Evolutionary conservation across 2,329 filamentous ascomycete genomes (phyloP).

Genomic region (Xylaria sp.): DNA sequence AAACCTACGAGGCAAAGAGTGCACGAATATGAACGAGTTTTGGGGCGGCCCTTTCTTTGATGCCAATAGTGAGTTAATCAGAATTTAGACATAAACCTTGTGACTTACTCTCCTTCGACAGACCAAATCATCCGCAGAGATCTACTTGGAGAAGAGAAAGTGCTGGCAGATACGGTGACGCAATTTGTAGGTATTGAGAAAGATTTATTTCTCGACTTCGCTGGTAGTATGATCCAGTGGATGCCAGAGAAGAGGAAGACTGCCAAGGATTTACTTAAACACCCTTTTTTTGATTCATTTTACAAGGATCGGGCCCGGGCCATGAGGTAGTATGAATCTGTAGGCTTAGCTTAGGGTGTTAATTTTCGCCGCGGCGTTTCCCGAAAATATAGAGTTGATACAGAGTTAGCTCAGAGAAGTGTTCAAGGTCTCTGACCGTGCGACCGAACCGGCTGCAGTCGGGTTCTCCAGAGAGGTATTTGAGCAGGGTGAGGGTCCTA

Average conservation of each 20-base stretch:
- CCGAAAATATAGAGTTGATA: too few species aligned
- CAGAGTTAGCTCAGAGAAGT: too few species aligned
- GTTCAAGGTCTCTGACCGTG: too few species aligned
- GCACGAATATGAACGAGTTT: constrained; percentile 14
- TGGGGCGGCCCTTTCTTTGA: constrained; percentile 15
- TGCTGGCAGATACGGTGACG: constrained; percentile 15
- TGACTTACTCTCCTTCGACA: neutral
- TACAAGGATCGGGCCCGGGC: neutral
- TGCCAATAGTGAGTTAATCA: constrained; percentile 7
- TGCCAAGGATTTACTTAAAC: neutral
- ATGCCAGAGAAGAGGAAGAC: constrained; percentile 11
- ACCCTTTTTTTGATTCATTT: constrained; percentile 3
- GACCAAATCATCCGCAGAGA: neutral
- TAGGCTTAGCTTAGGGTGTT: neutral
- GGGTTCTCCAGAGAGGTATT: too few species aligned
- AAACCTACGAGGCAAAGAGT: neutral
- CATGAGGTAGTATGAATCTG: neutral
- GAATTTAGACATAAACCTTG: neutral
- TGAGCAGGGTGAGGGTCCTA: too few species aligned
- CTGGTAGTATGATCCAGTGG: constrained; percentile 3
- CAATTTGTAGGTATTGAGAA: constrained; percentile 8
- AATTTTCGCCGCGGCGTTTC: neutral
- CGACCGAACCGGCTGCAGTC: too few species aligned
- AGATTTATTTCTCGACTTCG: constrained; percentile 3
- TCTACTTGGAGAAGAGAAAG: neutral